Evolutionary conservation across 1,284 basidiomycete genomes (phyloP), one percentile per base, ranked within the genome.

Genomic region (Bjerkandera adusta): DNA sequence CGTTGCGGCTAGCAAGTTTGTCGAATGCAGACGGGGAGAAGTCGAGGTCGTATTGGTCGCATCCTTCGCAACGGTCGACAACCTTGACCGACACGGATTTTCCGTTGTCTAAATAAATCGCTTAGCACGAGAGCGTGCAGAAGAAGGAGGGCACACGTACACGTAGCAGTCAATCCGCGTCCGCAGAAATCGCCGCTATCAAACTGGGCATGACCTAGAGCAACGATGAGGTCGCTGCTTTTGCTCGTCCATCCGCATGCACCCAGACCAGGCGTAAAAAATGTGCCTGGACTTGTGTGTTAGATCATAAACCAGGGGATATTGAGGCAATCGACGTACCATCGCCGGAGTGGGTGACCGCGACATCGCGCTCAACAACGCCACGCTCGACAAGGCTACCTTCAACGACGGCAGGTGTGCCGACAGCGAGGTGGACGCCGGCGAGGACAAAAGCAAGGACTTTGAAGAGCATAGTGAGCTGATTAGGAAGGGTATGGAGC

Each of bases 21-120:
- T 56, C 3, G 64, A 88, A 88, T 3, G 81, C 81, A 8, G 62
- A 3, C 2, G 76, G 79, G 16, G 80, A 79, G 55, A 83, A 70
- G 63, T 85, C 83, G 48, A 87, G 71, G 57, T 77, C 73, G 38
- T 62, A 69, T 12, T 62, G 2, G 0, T 49, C 51, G 55, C 85
- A 89, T 8, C 60, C 83, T 4, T 45, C 61, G 59, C 87, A 90
- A 27, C 84, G 73, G 61, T 90, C 87, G 0, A 69, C 72, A 49
- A 88, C 60, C 0, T 63, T 63, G 27, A 84, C 75, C 0, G 60
- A 67, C 35, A 80, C 68, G 3, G 57, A 63, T 21, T 75, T 75
- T 53, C 79, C 79, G 38, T 70, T 20, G 58, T 77, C 83, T 85
- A 46, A 37, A n/a, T n/a, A n/a, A n/a, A n/a, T n/a, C n/a, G n/a